Percentiles rank a stretch among this genome's conserved stretches.
These are phyloP conservation scores for Gigaspora rosea DNA, from an alignment of 192 early-diverging fungal species.

Conservation along the genomic window DNA sequence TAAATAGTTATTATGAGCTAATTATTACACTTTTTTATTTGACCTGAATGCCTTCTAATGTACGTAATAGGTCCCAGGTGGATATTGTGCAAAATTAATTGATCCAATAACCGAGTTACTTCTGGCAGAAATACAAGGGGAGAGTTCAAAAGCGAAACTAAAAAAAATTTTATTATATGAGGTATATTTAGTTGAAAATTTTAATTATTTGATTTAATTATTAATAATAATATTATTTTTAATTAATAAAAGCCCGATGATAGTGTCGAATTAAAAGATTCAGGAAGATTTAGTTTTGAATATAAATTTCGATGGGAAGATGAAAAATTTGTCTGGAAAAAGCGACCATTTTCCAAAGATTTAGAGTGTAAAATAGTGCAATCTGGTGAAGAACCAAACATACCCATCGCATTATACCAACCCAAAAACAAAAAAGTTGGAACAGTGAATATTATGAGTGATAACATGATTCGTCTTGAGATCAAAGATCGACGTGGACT, in stretches of 20 bases:
- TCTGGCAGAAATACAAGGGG: slow-evolving; percentile 17
- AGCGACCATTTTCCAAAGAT: slow-evolving; percentile 11
- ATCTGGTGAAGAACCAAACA: slow-evolving; percentile 4
- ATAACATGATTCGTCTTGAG: slow-evolving; percentile 21
- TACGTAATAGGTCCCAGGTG: background rate
- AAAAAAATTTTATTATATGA: slow-evolving; percentile 21
- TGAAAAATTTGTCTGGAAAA: slow-evolving; percentile 24
- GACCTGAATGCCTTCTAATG: background rate
- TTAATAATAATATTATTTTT: background rate
- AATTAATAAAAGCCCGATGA: slow-evolving; percentile 20
- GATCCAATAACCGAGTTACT: slow-evolving; percentile 19
- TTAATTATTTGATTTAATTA: background rate
- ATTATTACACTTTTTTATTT: background rate
- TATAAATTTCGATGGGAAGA: slow-evolving; percentile 20
- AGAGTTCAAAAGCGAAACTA: background rate
- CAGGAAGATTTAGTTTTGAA: slow-evolving; percentile 14
- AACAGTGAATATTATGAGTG: slow-evolving; percentile 12
- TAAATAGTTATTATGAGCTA: background rate
- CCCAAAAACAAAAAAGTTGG: slow-evolving; percentile 11
- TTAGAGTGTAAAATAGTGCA: slow-evolving; percentile 33
- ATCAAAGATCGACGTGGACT: slow-evolving; percentile 17
- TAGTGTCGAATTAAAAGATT: slow-evolving; percentile 10
- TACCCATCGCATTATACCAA: slow-evolving; percentile 6
- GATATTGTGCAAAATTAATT: background rate
- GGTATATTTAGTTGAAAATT: background rate